These are phyloP conservation scores for Gymnopilus dilepis DNA, from an alignment of 768 basidiomycete genomes.

Conservation along the genomic window DNA sequence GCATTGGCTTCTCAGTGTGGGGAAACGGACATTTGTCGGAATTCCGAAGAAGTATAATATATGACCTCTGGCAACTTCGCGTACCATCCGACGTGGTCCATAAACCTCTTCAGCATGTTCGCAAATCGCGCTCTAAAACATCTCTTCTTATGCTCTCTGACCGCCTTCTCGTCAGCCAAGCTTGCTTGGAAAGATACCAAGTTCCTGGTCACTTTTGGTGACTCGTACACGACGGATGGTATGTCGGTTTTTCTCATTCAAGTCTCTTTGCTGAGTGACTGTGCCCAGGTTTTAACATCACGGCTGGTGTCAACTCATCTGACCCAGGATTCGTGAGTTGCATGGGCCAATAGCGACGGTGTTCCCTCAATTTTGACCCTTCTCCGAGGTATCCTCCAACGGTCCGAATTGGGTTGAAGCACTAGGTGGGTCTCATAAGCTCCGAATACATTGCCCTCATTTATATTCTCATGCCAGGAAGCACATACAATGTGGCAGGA, in stretches of 20 bases:
- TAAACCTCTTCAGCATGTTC: conserved; percentile 2
- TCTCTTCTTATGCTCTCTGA: conserved; percentile 8
- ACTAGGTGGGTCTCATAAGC: conserved; percentile 42
- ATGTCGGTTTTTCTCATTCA: background rate
- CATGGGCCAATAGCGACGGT: background rate
- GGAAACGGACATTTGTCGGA: conserved; percentile 21
- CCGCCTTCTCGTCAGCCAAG: conserved; percentile 26
- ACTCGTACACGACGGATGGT: conserved; percentile 63
- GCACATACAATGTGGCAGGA: conserved; percentile 59
- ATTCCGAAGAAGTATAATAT: conserved; percentile 5
- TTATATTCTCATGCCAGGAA: conserved; percentile 35
- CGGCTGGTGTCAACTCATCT: conserved; percentile 56
- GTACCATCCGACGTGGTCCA: background rate
- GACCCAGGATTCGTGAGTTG: conserved; percentile 54
- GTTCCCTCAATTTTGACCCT: background rate
- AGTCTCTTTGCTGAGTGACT: background rate
- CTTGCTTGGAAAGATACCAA: conserved; percentile 59
- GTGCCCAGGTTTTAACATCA: conserved; percentile 57
- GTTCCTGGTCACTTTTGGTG: conserved; percentile 65
- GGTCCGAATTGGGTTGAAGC: conserved; percentile 68
- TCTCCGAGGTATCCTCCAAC: conserved; percentile 57
- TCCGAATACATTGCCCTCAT: background rate
- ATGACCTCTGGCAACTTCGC: background rate
- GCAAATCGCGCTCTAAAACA: conserved; percentile 7
- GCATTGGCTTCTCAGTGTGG: conserved; percentile 13